Evolutionary conservation across 192 early-diverging fungal genomes (phyloP), one percentile per base, ranked within the genome.

Genomic region (Coemansia sp.): DNA sequence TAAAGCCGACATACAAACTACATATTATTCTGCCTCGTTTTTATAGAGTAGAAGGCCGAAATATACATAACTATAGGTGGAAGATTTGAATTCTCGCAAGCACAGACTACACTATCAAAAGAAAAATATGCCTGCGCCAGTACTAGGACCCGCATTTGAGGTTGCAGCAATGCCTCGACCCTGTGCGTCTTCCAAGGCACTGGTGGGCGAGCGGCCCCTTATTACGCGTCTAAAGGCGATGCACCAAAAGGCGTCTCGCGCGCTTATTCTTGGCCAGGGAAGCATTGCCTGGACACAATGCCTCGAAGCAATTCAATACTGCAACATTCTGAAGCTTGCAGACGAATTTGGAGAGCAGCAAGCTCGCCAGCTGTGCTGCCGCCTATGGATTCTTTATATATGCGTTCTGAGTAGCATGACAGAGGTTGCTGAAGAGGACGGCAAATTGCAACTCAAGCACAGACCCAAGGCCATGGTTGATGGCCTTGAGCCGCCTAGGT

Each of bases 321-420:
- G 80, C 66, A 76, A 57, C 62, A 67, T 82, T 10, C 71, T 64
- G 48, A 52, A 40, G 15, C 80, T 82, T 8, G 56, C 69, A 22
- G 7, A 61, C 67, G 78, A 80, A 26, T 71, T 72, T 43, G 71
- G 74, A 32, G 65, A 73, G 68, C 67, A 77, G 41, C 74, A 82
- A 48, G 74, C 80, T 16, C 74, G 72, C 13, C 80, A 82, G 68
- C 66, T 82, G 62, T 77, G 80, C 63, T 76, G 74, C 18, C 80
- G 80, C 7, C 65, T 77, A 60, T 82, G 80, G 80, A 82, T 77
- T 13, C 75, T 82, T 43, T 73, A 82, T 42, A 82, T 82, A 21
- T 82, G 80, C 65, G 75, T 77, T 41, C 64, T 82, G 43, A 82
- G 80, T 75, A 82, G 74, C 54, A 47, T 82, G 41, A 57, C 78